phyloP scores from a whole-genome alignment of 148 eudicot genomes.

The Bassia scoparia region DNA sequence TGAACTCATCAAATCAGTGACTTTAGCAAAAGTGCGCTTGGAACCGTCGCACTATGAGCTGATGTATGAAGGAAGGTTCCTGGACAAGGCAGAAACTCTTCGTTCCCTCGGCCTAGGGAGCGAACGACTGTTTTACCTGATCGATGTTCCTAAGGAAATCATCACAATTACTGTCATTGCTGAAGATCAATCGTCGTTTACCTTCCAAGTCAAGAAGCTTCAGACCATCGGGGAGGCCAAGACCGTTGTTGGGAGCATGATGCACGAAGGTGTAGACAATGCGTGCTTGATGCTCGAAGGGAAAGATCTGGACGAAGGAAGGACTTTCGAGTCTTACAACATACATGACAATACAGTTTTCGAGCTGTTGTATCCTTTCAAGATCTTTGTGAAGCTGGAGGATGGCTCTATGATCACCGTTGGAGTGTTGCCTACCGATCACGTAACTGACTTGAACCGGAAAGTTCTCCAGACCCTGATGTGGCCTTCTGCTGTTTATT shows the following conservation, averaged over 20 bases:
- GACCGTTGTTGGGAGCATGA: slow-evolving; percentile 22
- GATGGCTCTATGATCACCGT: neutral
- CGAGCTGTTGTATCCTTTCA: slow-evolving; percentile 10
- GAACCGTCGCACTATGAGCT: slow-evolving; percentile 16
- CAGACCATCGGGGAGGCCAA: slow-evolving; percentile 27
- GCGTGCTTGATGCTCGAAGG: slow-evolving; percentile 1
- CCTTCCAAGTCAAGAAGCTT: slow-evolving; percentile 26
- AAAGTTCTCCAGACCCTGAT: slow-evolving; percentile 19
- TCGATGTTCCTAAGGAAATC: slow-evolving; percentile 28
- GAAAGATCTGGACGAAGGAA: slow-evolving; percentile 18
- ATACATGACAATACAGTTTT: slow-evolving; percentile 9
- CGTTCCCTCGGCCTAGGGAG: slow-evolving; percentile 13
- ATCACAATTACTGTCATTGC: slow-evolving; percentile 19
- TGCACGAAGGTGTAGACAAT: neutral
- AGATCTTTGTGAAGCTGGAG: slow-evolving; percentile 23
- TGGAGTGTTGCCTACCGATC: slow-evolving; percentile 20
- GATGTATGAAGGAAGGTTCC: slow-evolving; percentile 25
- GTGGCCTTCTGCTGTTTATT: neutral
- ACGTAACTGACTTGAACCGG: slow-evolving; percentile 13
- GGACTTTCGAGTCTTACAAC: slow-evolving; percentile 27
- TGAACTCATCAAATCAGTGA: slow-evolving; percentile 15
- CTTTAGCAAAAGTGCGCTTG: slow-evolving; percentile 15
- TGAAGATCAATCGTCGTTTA: neutral
- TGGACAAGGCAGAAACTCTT: slow-evolving; percentile 25
- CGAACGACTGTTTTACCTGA: slow-evolving; percentile 22